Evolutionary conservation across 371 early-diverging fungal species (phyloP), one percentile per base, ranked within the genome.

Genomic region (Mucor velutinosus): DNA sequence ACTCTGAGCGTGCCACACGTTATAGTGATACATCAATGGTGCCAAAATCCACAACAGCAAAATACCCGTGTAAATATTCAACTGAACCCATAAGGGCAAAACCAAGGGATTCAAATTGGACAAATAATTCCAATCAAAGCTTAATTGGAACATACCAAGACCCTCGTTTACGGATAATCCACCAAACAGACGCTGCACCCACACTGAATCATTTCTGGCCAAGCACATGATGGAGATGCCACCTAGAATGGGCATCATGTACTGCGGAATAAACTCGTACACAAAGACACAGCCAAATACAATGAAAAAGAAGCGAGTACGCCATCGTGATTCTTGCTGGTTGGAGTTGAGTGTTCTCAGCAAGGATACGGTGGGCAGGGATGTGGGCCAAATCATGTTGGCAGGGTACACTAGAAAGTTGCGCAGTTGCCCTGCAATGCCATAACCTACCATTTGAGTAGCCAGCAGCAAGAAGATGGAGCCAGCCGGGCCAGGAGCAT

Each of bases 351-450:
- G 83, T 0, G 94, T 86, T 29, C 83, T 83, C 66, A 94, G 86
- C 27, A 96, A 69, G 1, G 95, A 90, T 12, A 92, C 88, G 27
- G 83, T 86, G 41, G 94, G 87, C 25, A 97, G 78, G 29, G 82
- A 86, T 8, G 85, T 76, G 6, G 96, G 96, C 97, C 97, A 97
- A 37, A 94, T 82, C 94, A 97, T 95, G 47, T 83, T 79, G 1
- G 91, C 77, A 10, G 96, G 95, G 37, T 89, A 85, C 12, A 97
- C 94, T 17, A 96, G 79, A 77, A 90, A 93, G 7, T 81, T 78
- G 23, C 95, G 88, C 23, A 88, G 79, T n/a, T 94, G 78, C 17
- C 97, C 98, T 5, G 90, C 83, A 67, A 95, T 86, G 55, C 95
- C 94, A 71, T 90, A 93, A 39, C 97, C 95, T 60, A 93, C 78